Evolutionary conservation across 306 rosid species (phyloP).

Genomic region (Rosa chinensis): DNA sequence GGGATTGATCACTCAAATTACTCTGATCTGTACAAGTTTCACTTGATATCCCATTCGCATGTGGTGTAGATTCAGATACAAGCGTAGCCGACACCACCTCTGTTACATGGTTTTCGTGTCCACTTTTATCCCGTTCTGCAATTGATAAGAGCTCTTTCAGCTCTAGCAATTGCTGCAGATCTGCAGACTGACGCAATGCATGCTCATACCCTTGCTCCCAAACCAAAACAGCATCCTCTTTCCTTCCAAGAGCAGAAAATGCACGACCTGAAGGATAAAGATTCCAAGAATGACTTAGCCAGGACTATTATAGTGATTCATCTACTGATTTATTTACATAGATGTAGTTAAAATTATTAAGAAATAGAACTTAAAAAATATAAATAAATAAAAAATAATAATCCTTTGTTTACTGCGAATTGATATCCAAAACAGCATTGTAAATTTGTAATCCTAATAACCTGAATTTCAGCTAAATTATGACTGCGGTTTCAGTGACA

Average conservation of each 20-base stretch:
- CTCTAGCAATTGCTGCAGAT: conserved; percentile 83
- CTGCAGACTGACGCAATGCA: conserved; percentile 68
- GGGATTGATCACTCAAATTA: conserved; percentile 33
- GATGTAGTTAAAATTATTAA: not conserved
- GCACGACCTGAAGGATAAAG: conserved; percentile 62
- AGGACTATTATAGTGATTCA: not conserved
- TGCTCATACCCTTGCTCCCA: conserved; percentile 90
- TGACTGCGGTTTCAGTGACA: not conserved
- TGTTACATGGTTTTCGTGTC: conserved; percentile 32
- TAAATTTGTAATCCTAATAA: not conserved
- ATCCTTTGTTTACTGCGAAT: not conserved
- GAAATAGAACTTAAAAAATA: not conserved
- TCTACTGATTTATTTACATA: not conserved
- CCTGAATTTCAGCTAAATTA: not conserved
- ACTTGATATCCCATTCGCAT: conserved; percentile 27
- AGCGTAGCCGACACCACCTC: conserved; percentile 25
- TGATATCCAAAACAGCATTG: not conserved
- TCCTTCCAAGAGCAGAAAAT: conserved; percentile 71
- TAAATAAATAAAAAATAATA: too few species aligned
- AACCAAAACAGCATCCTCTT: conserved; percentile 71
- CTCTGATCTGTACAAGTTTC: conserved; percentile 34
- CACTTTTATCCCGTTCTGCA: conserved; percentile 48
- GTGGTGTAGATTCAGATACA: conserved; percentile 38
- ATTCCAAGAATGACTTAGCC: not conserved
- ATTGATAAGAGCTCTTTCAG: conserved; percentile 69